phyloP scores from a whole-genome alignment of 805 yeast species.

The Saturnispora bothae region DNA sequence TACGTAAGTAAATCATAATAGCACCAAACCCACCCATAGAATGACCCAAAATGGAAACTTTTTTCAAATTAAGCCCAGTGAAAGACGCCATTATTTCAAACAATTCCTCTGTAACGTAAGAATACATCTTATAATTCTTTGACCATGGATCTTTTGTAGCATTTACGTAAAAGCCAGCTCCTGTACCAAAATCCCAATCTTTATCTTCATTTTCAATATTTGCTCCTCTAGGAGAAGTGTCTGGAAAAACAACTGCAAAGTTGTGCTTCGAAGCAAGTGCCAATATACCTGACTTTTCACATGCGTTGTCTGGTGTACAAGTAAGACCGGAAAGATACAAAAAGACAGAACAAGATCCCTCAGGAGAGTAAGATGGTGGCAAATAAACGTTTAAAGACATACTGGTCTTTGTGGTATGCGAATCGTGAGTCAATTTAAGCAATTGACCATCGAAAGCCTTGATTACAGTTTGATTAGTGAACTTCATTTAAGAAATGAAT shows the following conservation, averaged over 20 bases:
- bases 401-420: slow-evolving; percentile 48
- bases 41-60: slow-evolving; percentile 81
- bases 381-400: slow-evolving; percentile 82
- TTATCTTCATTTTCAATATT: slow-evolving; percentile 57
- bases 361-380: slow-evolving; percentile 43
- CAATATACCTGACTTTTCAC: slow-evolving; percentile 87
- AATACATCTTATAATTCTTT: slow-evolving; percentile 74
- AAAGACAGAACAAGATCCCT: slow-evolving; percentile 54
- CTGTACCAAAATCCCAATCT: slow-evolving; percentile 83
- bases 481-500: too few species aligned
- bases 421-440: slow-evolving; percentile 64
- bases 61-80: slow-evolving; percentile 41
- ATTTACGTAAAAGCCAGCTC: slow-evolving; percentile 91
- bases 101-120: slow-evolving; percentile 69
- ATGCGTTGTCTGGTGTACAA: slow-evolving; percentile 86
- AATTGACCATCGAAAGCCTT: slow-evolving; percentile 66
- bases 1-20: slow-evolving; percentile 49
- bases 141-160: slow-evolving; percentile 67
- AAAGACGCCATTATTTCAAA: slow-evolving; percentile 38
- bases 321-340: slow-evolving; percentile 82
- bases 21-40: slow-evolving; percentile 99
- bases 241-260: slow-evolving; percentile 86
- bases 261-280: slow-evolving; percentile 72
- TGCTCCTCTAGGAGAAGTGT: slow-evolving; percentile 91
- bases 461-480: slow-evolving; percentile 46